A percentile compares a stretch with the other conserved stretches of the same genome.
These are phyloP conservation scores for Colletotrichum spaethianum DNA, from an alignment of 2,329 filamentous ascomycete genomes.

Conservation along the genomic window DNA sequence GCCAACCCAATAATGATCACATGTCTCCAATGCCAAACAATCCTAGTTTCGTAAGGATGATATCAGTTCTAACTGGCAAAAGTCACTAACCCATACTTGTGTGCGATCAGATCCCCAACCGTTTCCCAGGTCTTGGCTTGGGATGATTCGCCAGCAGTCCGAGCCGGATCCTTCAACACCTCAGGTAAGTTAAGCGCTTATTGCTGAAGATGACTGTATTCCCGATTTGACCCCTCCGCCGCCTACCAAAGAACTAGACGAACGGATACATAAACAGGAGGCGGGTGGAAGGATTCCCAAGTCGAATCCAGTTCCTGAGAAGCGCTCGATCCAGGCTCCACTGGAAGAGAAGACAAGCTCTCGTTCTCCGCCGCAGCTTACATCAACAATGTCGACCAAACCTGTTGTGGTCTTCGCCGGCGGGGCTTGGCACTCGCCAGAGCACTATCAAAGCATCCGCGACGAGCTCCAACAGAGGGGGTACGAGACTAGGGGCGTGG, in stretches of 20 bases:
- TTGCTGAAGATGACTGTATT: slow-evolving; percentile 4
- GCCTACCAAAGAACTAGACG: background rate
- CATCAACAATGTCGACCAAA: slow-evolving; percentile 17
- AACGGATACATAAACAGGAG: background rate
- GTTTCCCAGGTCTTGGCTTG: background rate
- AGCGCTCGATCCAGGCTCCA: background rate
- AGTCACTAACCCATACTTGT: too few relatives aligned
- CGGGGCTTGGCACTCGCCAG: slow-evolving; percentile 55
- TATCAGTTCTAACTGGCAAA: too few relatives aligned
- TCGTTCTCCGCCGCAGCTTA: background rate
- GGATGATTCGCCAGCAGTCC: background rate
- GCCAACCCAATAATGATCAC: background rate
- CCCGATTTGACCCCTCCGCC: background rate
- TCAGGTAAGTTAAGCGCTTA: background rate
- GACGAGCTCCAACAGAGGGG: slow-evolving; percentile 49
- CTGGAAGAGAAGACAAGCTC: background rate
- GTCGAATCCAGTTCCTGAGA: too few relatives aligned
- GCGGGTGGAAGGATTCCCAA: background rate
- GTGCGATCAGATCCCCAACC: background rate
- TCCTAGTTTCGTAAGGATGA: too few relatives aligned
- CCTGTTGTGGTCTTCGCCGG: slow-evolving; percentile 54
- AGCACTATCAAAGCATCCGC: slow-evolving; percentile 48
- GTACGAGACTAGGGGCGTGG: slow-evolving; percentile 49
- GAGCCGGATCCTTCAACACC: background rate
- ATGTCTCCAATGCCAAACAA: too few relatives aligned